Percentiles rank a stretch among this genome's conserved stretches.
These are phyloP conservation scores for Chytriomyces hyalinus DNA, from an alignment of 192 early-diverging fungal genomes.

Conservation along the genomic window DNA sequence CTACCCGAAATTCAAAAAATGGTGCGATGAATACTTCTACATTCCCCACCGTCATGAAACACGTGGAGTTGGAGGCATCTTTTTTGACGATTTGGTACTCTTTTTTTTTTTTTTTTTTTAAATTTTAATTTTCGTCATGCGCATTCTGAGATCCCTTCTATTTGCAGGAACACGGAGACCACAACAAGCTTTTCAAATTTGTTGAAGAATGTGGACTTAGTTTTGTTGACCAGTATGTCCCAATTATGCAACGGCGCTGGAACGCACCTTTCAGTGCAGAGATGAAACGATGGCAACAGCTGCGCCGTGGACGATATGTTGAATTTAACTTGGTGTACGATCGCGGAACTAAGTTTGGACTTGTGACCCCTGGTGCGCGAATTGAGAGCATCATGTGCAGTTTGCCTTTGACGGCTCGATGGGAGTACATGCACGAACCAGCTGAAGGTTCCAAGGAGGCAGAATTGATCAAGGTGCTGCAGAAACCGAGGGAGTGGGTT, in stretches of 20 bases:
- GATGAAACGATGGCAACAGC: slow-evolving; percentile 91
- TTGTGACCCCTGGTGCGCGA: slow-evolving; percentile 92
- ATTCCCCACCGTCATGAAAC: slow-evolving; percentile 85
- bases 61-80: slow-evolving; percentile 96
- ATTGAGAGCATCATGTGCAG: slow-evolving; percentile 96
- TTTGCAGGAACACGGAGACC: slow-evolving; percentile 37
- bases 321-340: slow-evolving; percentile 97
- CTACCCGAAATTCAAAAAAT: slow-evolving; percentile 91
- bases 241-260: slow-evolving; percentile 82
- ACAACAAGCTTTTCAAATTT: slow-evolving; percentile 82
- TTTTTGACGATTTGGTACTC: slow-evolving; percentile 90
- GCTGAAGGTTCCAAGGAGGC: slow-evolving; percentile 73
- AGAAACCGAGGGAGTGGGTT: slow-evolving; percentile 81
- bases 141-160: not conserved
- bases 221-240: slow-evolving; percentile 86
- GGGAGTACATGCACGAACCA: slow-evolving; percentile 90
- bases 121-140: slow-evolving; percentile 53
- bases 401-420: slow-evolving; percentile 90
- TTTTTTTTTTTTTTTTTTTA: not conserved
- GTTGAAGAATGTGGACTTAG: slow-evolving; percentile 80
- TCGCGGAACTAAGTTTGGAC: slow-evolving; percentile 97
- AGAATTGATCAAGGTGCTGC: slow-evolving; percentile 77
- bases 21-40: slow-evolving; percentile 96
- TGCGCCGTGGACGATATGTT: slow-evolving; percentile 94
- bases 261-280: slow-evolving; percentile 75